A percentile compares a stretch with the other conserved stretches of the same genome.
phyloP scores from a whole-genome alignment of 768 basidiomycete species.

The Rhodotorula kratochvilovae region DNA sequence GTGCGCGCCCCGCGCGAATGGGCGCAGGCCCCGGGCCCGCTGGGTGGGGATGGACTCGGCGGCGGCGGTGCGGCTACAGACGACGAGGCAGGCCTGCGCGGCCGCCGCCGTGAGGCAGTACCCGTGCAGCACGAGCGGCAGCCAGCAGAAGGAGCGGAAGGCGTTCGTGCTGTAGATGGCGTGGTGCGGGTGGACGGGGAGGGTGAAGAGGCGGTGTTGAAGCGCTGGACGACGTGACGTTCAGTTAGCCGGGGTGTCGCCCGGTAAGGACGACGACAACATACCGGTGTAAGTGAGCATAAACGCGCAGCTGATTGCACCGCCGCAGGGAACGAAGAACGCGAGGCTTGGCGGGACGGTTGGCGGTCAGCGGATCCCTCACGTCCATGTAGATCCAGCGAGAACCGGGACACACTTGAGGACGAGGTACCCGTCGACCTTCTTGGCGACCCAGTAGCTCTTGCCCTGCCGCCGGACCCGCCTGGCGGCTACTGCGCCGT shows the following conservation, averaged over 20 bases:
- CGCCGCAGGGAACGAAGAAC: not conserved
- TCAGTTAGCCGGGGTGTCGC: not conserved
- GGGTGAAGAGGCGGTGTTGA: constrained; percentile 4
- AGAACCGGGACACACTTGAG: constrained; percentile 9
- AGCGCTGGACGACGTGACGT: not conserved
- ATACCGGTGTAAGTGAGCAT: not conserved
- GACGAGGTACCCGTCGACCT: not conserved
- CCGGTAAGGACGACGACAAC: no score
- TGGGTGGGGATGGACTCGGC: no score
- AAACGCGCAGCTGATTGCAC: not conserved
- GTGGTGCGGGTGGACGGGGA: not conserved
- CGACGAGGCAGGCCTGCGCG: not conserved
- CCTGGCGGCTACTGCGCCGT: not conserved
- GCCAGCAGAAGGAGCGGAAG: not conserved
- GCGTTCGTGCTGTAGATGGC: not conserved
- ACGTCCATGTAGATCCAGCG: no score
- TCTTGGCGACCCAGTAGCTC: not conserved
- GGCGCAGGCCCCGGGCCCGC: no score
- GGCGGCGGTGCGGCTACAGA: not conserved
- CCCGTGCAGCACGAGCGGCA: not conserved
- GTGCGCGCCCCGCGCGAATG: no score
- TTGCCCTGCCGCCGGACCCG: not conserved
- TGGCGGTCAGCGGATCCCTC: not conserved
- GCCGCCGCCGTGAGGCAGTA: not conserved
- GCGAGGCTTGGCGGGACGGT: not conserved